A percentile compares a stretch with the other conserved stretches of the same genome.
These are phyloP conservation scores for Heterobasidion parviporum DNA, from an alignment of 1,284 basidiomycete species.

Conservation along the genomic window DNA sequence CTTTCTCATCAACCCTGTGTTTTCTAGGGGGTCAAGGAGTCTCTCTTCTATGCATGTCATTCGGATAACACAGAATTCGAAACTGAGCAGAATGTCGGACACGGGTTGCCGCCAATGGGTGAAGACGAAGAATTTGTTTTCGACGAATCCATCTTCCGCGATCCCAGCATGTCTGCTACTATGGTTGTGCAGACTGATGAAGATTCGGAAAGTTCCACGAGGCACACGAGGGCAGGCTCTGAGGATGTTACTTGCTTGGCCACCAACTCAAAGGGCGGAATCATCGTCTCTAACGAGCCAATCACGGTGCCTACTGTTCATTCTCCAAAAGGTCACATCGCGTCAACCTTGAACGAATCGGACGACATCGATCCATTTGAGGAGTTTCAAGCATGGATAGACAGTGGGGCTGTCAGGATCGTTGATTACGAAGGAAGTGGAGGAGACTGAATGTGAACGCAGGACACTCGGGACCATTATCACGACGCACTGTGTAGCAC, in stretches of 20 bases:
- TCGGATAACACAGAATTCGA: neutral
- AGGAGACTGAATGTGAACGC: neutral
- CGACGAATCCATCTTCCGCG: conserved; percentile 24
- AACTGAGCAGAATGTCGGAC: too few relatives aligned
- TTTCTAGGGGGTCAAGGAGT: neutral
- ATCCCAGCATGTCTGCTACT: neutral
- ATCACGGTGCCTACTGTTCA: too few relatives aligned
- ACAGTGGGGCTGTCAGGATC: conserved; percentile 1
- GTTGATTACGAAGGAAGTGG: neutral
- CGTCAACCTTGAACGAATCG: neutral
- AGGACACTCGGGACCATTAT: neutral
- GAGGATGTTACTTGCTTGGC: too few relatives aligned
- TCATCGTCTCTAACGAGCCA: too few relatives aligned
- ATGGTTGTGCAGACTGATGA: neutral
- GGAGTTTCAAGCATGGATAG: conserved; percentile 40
- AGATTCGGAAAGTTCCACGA: too few relatives aligned
- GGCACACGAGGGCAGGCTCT: too few relatives aligned
- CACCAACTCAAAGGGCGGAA: too few relatives aligned
- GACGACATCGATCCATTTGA: conserved; percentile 26
- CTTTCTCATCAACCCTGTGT: neutral
- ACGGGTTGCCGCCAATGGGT: too few relatives aligned
- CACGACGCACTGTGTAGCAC: neutral
- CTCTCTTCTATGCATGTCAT: neutral
- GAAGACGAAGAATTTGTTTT: conserved; percentile 25
- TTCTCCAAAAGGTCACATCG: too few relatives aligned